These are phyloP conservation scores for Tylopilus sp. DNA, from an alignment of 1,284 basidiomycete species.

Conservation along the genomic window DNA sequence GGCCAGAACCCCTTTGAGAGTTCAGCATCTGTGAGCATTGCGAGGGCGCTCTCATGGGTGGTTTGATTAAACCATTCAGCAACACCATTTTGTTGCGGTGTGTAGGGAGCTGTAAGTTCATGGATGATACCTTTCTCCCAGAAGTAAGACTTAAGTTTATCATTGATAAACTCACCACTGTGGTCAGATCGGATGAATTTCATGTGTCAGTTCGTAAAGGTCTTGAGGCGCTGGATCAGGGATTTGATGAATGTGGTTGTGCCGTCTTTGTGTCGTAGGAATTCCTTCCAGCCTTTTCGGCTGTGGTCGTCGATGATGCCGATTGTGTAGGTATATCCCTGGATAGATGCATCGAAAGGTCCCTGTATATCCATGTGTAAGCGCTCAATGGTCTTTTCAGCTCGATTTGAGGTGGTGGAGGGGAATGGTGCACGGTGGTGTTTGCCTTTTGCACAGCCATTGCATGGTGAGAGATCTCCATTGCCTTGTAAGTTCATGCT, in stretches of 20 bases:
- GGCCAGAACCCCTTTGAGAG: not conserved
- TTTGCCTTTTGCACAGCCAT: conserved; percentile 23
- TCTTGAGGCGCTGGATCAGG: not conserved
- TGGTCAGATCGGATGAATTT: not conserved
- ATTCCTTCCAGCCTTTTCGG: conserved; percentile 24
- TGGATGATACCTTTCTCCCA: not conserved
- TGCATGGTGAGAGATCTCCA: conserved; percentile 11
- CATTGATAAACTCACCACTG: not conserved
- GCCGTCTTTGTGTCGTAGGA: conserved; percentile 19
- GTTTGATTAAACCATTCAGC: conserved; percentile 7
- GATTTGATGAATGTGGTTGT: not conserved
- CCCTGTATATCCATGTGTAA: too few relatives aligned
- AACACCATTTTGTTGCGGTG: not conserved
- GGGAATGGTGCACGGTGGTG: conserved; percentile 7
- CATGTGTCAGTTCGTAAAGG: not conserved
- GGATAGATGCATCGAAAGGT: too few relatives aligned
- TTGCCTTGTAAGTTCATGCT: conserved; percentile 15
- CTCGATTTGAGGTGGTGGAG: not conserved
- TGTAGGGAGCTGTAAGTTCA: not conserved
- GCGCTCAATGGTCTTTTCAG: not conserved
- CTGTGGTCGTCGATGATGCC: conserved; percentile 20
- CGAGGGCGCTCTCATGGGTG: conserved; percentile 1
- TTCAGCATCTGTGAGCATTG: not conserved
- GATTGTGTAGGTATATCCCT: not conserved
- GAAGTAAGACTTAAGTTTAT: not conserved